phyloP scores from a whole-genome alignment of 331 rosid species.

The Malus hybrid region DNA sequence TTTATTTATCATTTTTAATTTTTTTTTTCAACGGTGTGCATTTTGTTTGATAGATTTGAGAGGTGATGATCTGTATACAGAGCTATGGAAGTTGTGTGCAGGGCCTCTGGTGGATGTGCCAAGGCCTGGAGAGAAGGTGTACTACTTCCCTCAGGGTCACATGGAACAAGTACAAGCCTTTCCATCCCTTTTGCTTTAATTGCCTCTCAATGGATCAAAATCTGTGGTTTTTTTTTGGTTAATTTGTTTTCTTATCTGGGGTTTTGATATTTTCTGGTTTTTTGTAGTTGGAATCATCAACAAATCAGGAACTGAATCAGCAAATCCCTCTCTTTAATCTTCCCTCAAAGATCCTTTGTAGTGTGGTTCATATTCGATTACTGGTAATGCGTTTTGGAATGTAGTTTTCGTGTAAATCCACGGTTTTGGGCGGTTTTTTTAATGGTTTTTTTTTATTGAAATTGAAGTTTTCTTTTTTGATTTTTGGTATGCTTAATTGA shows the following conservation, averaged over 20 bases:
- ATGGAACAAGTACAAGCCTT: slow-evolving; percentile 63
- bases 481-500: too few relatives aligned
- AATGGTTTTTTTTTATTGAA: too few relatives aligned
- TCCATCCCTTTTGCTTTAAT: slow-evolving; percentile 10
- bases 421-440: not conserved
- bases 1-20: not conserved
- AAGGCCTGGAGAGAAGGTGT: slow-evolving; percentile 44
- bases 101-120: slow-evolving; percentile 92
- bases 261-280: slow-evolving; percentile 4
- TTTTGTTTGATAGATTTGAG: slow-evolving; percentile 25
- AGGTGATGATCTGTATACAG: slow-evolving; percentile 39
- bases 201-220: slow-evolving; percentile 12
- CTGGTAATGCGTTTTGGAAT: slow-evolving; percentile 48
- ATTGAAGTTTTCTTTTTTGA: not conserved
- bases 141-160: slow-evolving; percentile 93
- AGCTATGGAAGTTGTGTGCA: slow-evolving; percentile 82
- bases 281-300: slow-evolving; percentile 68
- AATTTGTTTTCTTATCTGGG: not conserved
- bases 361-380: slow-evolving; percentile 45
- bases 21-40: not conserved
- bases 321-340: slow-evolving; percentile 67
- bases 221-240: slow-evolving; percentile 10
- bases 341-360: slow-evolving; percentile 66
- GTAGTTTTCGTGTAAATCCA: slow-evolving; percentile 5
- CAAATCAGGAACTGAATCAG: slow-evolving; percentile 61